Percentiles rank a stretch among this genome's conserved stretches.
Conservation (phyloP, 2,329 filamentous ascomycete genomes). For the Fusarium neocosmosporiellum region DNA sequence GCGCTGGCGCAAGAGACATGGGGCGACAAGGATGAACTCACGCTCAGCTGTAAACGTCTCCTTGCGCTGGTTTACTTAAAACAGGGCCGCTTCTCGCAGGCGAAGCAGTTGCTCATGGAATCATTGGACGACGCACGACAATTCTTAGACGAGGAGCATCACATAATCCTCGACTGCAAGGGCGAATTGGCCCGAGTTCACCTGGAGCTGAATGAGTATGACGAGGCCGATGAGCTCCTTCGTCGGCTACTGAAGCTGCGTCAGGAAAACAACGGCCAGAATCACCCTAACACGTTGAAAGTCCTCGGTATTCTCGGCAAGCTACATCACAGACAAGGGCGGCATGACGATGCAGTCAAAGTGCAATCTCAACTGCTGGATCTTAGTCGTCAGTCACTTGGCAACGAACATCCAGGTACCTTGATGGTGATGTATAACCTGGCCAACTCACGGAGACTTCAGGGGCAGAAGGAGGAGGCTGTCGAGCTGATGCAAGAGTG, state of each 20-base stretch:
- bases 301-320: neutral
- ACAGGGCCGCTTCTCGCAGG: neutral
- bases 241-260: neutral
- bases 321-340: neutral
- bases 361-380: neutral
- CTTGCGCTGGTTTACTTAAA: rapidly evolving
- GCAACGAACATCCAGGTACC: neutral
- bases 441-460: rapidly evolving
- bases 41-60: neutral
- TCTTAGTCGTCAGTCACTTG: neutral
- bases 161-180: neutral
- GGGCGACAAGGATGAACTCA: neutral
- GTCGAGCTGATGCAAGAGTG: neutral
- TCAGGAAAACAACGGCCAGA: neutral
- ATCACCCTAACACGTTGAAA: rapidly evolving
- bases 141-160: neutral
- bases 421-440: neutral
- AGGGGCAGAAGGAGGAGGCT: neutral
- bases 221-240: neutral
- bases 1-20: neutral
- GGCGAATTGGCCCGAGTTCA: neutral
- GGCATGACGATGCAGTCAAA: neutral
- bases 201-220: neutral
- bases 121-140: neutral
- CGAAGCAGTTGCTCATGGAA: neutral